Evolutionary conservation across 768 basidiomycete genomes (phyloP).

Genomic region (Coprinopsis strossmayeri): DNA sequence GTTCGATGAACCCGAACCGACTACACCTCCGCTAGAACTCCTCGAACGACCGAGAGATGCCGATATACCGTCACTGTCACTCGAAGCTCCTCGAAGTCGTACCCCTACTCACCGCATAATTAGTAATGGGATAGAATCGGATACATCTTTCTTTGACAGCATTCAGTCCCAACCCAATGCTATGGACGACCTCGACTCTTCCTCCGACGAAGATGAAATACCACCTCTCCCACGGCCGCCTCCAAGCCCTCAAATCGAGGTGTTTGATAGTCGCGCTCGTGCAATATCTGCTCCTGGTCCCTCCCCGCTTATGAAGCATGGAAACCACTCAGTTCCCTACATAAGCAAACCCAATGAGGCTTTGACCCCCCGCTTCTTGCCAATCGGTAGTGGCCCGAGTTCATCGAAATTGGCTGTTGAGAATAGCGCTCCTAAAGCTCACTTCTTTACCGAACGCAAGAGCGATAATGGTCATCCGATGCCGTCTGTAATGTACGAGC

Average conservation of each 20-base stretch:
- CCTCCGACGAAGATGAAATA: constrained; percentile 41
- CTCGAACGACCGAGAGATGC: constrained; percentile 24
- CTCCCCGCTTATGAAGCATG: constrained; percentile 46
- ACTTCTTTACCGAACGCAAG: constrained; percentile 44
- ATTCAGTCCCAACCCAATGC: constrained; percentile 65
- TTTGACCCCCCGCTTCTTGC: constrained; percentile 20
- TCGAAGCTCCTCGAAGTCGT: constrained; percentile 36
- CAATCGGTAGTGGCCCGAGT: constrained; percentile 18
- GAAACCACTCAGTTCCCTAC: constrained; percentile 67
- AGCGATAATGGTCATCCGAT: constrained; percentile 29
- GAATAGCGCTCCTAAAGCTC: constrained; percentile 37
- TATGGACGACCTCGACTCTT: constrained; percentile 67
- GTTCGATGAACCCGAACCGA: constrained; percentile 37
- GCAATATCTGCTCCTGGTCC: constrained; percentile 29
- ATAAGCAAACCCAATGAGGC: constrained; percentile 32
- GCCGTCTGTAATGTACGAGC: constrained; percentile 36
- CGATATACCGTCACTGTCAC: constrained; percentile 22
- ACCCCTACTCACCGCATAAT: constrained; percentile 31
- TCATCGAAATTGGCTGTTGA: constrained; percentile 44
- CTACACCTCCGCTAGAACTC: constrained; percentile 34
- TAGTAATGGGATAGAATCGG: constrained; percentile 57
- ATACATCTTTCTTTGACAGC: constrained; percentile 69
- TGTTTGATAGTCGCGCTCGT: constrained; percentile 28
- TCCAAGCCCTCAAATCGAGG: constrained; percentile 15
- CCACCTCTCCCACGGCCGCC: constrained; percentile 12